Evolutionary conservation across 2,329 filamentous ascomycete species (phyloP), one percentile per base, ranked within the genome.

Genomic region (Aspergillus intermedius): DNA sequence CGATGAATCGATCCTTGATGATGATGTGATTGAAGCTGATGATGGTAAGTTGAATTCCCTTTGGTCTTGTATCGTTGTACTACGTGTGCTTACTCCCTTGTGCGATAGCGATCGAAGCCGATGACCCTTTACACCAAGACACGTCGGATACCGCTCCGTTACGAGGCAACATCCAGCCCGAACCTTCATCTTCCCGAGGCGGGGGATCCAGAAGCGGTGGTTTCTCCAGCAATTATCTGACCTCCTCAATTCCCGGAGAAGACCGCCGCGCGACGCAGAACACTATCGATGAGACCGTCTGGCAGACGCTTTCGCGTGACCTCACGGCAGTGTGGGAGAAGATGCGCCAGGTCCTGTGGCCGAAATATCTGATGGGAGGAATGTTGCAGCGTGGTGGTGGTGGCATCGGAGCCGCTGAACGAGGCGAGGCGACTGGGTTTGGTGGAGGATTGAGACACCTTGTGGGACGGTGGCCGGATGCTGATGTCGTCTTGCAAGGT

Each of bases 221-320:
- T 88, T 50, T 82, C 86, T 84, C 90, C 60, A 83, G 91, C 66
- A 83, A 78, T 63, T 95, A 91, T 69, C 80, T 96, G 59, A 95
- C 90, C 22, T 93, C 88, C 19, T 83, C 84, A 50, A 94, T 98
- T 64, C 86, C 86, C 2, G 93, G 93, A 57, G 91, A 97, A 70
- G 93, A 98, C 74, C 87, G 93, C 47, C 81, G 86, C 54, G 91
- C 93, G 13, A 82, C 90, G 6, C 83, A 86, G 57, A 95, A 94
- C 73, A 98, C 93, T 42, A 94, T 98, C 68, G 93, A 98, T 70
- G 93, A 98, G 74, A 85, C 84, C 1, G 93, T 98, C 37, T 98
- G 93, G 93, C 88, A 91, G 40, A 98, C 93, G n/a, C 77, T 98
- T 52, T 88, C 87, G 46, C 86, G 93, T 58, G 93, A 98, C 69